Evolutionary conservation across 257 asterid genomes (phyloP).

Genomic region (Eucommia ulmoides): DNA sequence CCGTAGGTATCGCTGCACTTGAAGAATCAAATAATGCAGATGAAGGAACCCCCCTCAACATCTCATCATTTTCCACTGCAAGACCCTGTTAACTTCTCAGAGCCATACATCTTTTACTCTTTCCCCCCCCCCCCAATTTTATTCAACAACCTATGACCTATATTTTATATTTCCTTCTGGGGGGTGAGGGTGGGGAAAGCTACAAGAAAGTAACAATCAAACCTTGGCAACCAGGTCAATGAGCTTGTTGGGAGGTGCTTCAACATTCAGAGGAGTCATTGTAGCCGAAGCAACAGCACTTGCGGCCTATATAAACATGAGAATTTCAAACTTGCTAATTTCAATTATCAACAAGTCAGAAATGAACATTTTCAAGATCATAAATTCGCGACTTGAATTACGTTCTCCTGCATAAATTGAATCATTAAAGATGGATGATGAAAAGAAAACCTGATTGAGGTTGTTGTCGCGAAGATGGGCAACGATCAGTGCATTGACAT

Average conservation of each 20-base stretch:
- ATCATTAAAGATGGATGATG: neutral
- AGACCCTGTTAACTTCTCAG: conserved; percentile 67
- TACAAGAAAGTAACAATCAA: too few relatives aligned
- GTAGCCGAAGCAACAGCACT: conserved; percentile 76
- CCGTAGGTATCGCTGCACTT: conserved; percentile 27
- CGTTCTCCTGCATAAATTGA: too few relatives aligned
- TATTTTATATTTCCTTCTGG: too few relatives aligned
- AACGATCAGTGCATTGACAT: conserved; percentile 55
- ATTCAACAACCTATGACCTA: too few relatives aligned
- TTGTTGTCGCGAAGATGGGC: conserved; percentile 75
- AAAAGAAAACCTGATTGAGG: conserved; percentile 45
- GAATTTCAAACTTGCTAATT: neutral
- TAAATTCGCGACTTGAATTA: too few relatives aligned
- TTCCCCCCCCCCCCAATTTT: conserved; percentile 6
- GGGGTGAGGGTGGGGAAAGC: too few relatives aligned
- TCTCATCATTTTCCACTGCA: conserved; percentile 77
- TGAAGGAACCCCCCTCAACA: conserved; percentile 42
- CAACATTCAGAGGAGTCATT: conserved; percentile 69
- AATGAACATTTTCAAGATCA: too few relatives aligned
- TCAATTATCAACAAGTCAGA: neutral
- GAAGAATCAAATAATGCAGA: conserved; percentile 35
- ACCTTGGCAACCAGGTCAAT: conserved; percentile 80
- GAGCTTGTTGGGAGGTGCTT: conserved; percentile 70
- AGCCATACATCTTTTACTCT: conserved; percentile 10
- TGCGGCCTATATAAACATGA: conserved; percentile 67